A percentile compares a stretch with the other conserved stretches of the same genome.
Conservation (phyloP, 2,329 filamentous ascomycete species). For the Botrytis fragariae region DNA sequence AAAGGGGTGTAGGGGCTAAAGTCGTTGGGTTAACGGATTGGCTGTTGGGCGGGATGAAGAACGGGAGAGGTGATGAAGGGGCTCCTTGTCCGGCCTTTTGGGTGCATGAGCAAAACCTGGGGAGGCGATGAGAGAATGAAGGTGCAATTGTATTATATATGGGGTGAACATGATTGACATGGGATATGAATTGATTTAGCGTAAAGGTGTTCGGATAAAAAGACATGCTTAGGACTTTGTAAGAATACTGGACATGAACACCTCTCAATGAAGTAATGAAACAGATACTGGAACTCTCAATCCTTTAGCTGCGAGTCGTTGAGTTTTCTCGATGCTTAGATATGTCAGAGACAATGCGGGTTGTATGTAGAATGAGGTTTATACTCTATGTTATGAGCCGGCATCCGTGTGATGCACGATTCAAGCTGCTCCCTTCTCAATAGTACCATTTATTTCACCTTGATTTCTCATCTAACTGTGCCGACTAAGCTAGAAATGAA, state of each 20-base stretch:
- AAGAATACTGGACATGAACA: not conserved
- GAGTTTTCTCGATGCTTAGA: not conserved
- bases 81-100: slow-evolving; percentile 37
- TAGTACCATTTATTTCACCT: not conserved
- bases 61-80: slow-evolving; percentile 30
- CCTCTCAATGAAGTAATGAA: slow-evolving; percentile 16
- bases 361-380: not conserved
- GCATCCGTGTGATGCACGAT: not conserved
- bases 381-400: not conserved
- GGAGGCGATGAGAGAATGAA: not conserved
- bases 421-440: not conserved
- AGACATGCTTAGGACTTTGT: not conserved
- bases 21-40: slow-evolving; percentile 93
- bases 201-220: slow-evolving; percentile 11
- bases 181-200: not conserved
- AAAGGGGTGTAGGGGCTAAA: slow-evolving; percentile 73
- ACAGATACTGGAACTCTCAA: not conserved
- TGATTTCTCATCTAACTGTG: too few relatives aligned
- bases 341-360: not conserved
- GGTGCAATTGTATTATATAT: not conserved
- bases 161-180: not conserved
- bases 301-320: not conserved
- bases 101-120: slow-evolving; percentile 5
- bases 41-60: slow-evolving; percentile 75
- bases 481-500: not conserved